phyloP scores from a whole-genome alignment of 306 rosid genomes.

The Pyrus communis region DNA sequence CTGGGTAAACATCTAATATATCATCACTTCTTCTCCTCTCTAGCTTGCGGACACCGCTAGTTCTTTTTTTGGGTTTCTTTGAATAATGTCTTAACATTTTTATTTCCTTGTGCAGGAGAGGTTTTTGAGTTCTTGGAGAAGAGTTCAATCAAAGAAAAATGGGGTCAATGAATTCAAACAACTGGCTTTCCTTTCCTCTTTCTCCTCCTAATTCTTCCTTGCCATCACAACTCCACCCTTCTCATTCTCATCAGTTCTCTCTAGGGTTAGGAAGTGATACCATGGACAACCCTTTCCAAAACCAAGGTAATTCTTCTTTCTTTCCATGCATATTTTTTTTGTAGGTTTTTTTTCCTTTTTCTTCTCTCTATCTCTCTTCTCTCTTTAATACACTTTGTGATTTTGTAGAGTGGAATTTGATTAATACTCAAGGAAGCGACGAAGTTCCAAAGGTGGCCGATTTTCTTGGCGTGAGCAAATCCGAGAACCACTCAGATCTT shows the following conservation, averaged over 20 bases:
- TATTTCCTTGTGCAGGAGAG: conserved; percentile 31
- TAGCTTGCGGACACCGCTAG: neutral
- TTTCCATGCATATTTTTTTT: neutral
- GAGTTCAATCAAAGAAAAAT: neutral
- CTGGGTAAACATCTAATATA: conserved; percentile 9
- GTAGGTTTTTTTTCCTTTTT: neutral
- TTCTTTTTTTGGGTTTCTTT: neutral
- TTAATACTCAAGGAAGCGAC: conserved; percentile 34
- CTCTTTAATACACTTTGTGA: neutral
- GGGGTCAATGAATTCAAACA: conserved; percentile 81
- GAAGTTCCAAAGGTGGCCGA: conserved; percentile 95
- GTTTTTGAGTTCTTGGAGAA: neutral
- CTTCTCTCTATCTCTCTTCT: neutral
- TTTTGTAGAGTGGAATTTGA: conserved; percentile 78
- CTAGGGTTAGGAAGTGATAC: conserved; percentile 68
- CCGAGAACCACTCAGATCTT: conserved; percentile 74
- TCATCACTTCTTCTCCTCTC: neutral
- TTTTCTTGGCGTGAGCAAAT: conserved; percentile 84
- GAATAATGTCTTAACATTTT: neutral
- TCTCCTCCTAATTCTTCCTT: conserved; percentile 75
- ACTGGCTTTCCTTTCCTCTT: conserved; percentile 97
- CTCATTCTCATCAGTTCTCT: conserved; percentile 77
- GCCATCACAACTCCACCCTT: conserved; percentile 59
- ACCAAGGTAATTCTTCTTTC: conserved; percentile 41
- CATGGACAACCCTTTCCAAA: conserved; percentile 80